Percentiles rank a stretch among this genome's conserved stretches.
Conservation (phyloP, 2,329 filamentous ascomycete genomes). For the Plectosphaerella sp. region DNA sequence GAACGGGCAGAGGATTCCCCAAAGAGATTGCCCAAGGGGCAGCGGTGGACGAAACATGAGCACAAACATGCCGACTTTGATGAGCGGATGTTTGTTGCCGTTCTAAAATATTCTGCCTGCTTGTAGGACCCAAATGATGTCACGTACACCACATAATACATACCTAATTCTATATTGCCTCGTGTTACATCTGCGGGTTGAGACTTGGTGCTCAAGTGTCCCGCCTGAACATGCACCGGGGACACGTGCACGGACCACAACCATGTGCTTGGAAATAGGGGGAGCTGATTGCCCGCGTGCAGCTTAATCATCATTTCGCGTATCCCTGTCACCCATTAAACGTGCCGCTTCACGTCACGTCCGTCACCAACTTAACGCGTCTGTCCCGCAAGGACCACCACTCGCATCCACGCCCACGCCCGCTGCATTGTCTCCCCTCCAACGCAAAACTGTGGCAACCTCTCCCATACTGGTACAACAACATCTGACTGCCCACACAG, state of each 20-base stretch:
- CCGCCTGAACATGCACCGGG: too few species aligned
- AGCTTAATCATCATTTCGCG: not conserved
- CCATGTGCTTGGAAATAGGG: too few species aligned
- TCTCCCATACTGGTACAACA: constrained; percentile 5
- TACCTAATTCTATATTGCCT: too few species aligned
- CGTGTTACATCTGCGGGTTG: too few species aligned
- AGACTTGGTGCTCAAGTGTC: too few species aligned
- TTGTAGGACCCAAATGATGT: not conserved
- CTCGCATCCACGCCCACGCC: not conserved
- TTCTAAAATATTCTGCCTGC: too few species aligned
- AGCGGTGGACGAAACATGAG: not conserved
- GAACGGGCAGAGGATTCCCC: too few species aligned
- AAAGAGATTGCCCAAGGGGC: not conserved
- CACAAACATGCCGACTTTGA: too few species aligned
- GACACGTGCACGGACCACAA: too few species aligned
- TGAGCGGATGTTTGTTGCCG: too few species aligned
- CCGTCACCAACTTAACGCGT: constrained; percentile 19
- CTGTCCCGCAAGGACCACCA: constrained; percentile 11
- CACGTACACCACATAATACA: not conserved
- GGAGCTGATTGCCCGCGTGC: not conserved
- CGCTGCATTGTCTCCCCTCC: not conserved
- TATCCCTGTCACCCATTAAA: constrained; percentile 4
- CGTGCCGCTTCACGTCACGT: constrained; percentile 20
- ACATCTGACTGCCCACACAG: not conserved
- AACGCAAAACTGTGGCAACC: constrained; percentile 5